phyloP scores from a whole-genome alignment of 75 land plant genomes.

The Ceratopteris richardii region DNA sequence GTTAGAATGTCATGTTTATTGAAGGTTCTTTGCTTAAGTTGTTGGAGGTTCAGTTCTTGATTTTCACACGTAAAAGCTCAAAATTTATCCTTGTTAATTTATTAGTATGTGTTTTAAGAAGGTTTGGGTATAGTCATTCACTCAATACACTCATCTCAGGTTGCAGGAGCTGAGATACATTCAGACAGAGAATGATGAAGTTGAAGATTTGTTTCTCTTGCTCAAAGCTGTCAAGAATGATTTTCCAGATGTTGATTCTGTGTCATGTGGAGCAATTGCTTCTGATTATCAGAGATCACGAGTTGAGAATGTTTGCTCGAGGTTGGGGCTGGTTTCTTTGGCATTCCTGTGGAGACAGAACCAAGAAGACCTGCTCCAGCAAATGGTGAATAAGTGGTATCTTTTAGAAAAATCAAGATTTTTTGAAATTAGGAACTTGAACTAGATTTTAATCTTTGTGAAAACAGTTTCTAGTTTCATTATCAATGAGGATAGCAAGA shows the following conservation, averaged over 20 bases:
- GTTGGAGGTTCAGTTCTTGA: too few species aligned
- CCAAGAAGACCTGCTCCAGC: slow-evolving; percentile 67
- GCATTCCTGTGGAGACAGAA: slow-evolving; percentile 96
- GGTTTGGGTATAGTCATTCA: too few species aligned
- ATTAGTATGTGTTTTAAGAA: too few species aligned
- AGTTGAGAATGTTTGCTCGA: slow-evolving; percentile 91
- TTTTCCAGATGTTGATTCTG: slow-evolving; percentile 68
- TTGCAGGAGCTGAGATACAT: slow-evolving; percentile 56
- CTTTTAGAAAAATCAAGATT: neutral
- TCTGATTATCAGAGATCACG: slow-evolving; percentile 90
- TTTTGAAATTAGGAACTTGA: neutral
- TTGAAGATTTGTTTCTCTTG: slow-evolving; percentile 78
- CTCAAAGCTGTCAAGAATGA: slow-evolving; percentile 62
- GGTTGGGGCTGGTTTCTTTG: slow-evolving; percentile 86
- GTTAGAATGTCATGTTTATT: too few species aligned
- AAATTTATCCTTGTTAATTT: too few species aligned
- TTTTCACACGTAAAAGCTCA: too few species aligned
- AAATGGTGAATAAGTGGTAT: slow-evolving; percentile 58
- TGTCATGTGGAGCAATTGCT: slow-evolving; percentile 94
- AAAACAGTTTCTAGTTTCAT: too few species aligned
- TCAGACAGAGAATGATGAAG: slow-evolving; percentile 81
- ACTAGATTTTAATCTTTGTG: neutral
- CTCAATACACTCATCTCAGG: too few species aligned
- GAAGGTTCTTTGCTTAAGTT: too few species aligned
- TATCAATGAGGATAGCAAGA: too few species aligned